Conservation (phyloP, 495 filamentous ascomycete species). For the Paragyromitra xinjiangensis region DNA sequence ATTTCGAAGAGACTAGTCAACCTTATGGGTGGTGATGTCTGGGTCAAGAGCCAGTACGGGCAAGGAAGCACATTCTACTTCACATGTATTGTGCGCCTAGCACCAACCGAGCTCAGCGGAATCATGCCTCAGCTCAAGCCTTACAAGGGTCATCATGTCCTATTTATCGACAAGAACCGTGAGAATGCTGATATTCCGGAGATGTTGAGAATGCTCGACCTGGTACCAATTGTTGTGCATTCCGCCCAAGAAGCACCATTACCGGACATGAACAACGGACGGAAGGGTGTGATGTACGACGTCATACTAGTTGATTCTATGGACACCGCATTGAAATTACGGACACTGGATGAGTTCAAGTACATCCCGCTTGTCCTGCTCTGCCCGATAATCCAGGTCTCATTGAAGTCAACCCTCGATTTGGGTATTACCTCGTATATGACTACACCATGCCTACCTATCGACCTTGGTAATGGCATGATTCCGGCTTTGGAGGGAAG, state of each 20-base stretch:
- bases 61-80: slow-evolving; percentile 97
- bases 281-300: slow-evolving; percentile 78
- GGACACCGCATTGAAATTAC: slow-evolving; percentile 82
- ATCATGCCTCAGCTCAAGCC: slow-evolving; percentile 85
- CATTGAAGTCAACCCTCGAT: slow-evolving; percentile 92
- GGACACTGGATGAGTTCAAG: slow-evolving; percentile 92
- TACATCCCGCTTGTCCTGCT: slow-evolving; percentile 96
- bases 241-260: slow-evolving; percentile 68
- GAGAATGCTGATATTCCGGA: slow-evolving; percentile 77
- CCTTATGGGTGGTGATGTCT: slow-evolving; percentile 96
- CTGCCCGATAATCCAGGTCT: slow-evolving; percentile 89
- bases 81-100: slow-evolving; percentile 90
- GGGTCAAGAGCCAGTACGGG: slow-evolving; percentile 94
- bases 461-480: slow-evolving; percentile 97
- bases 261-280: slow-evolving; percentile 64
- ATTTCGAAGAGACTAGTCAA: slow-evolving; percentile 97
- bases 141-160: slow-evolving; percentile 89
- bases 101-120: slow-evolving; percentile 78
- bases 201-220: slow-evolving; percentile 80
- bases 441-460: slow-evolving; percentile 94
- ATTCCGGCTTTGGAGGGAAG: slow-evolving; percentile 96
- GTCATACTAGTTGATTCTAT: slow-evolving; percentile 97
- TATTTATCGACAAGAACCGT: slow-evolving; percentile 95
- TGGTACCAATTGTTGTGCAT: slow-evolving; percentile 83
- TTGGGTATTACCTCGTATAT: slow-evolving; percentile 98